Evolutionary conservation across 2,329 filamentous ascomycete species (phyloP).

Genomic region (Fusarium goolgardi): DNA sequence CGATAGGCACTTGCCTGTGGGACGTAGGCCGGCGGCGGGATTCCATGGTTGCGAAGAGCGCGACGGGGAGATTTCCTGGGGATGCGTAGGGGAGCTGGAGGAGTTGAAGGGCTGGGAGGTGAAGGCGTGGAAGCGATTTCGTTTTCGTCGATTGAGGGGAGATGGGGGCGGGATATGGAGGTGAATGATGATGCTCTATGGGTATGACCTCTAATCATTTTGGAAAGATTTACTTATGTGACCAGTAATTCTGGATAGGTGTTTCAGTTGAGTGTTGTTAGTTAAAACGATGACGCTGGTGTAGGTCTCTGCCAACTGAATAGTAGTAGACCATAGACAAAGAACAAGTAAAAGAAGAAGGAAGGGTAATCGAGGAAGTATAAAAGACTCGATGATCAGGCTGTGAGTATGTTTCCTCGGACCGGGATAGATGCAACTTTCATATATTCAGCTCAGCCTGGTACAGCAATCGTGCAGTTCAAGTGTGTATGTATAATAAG

Average conservation of each 20-base stretch:
- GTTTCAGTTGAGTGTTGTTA: not conserved
- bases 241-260: not conserved
- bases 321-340: not conserved
- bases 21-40: slow-evolving; percentile 46
- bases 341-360: not conserved
- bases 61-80: slow-evolving; percentile 47
- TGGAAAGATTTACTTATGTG: slow-evolving; percentile 1
- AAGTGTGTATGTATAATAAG: not conserved
- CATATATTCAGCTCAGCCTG: slow-evolving; percentile 18
- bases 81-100: slow-evolving; percentile 44
- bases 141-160: slow-evolving; percentile 56
- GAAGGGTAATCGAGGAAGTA: not conserved
- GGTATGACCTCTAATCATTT: slow-evolving; percentile 39
- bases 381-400: slow-evolving; percentile 6
- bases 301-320: slow-evolving; percentile 14
- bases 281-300: slow-evolving; percentile 10
- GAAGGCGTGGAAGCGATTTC: slow-evolving; percentile 42
- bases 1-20: slow-evolving; percentile 28
- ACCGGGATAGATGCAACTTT: slow-evolving; percentile 10
- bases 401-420: slow-evolving; percentile 8
- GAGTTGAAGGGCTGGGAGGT: slow-evolving; percentile 35
- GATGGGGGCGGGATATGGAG: slow-evolving; percentile 46
- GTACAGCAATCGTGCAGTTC: not conserved
- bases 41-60: slow-evolving; percentile 27
- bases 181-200: slow-evolving; percentile 27